Evolutionary conservation across 2,329 filamentous ascomycete genomes (phyloP), one percentile per base, ranked within the genome.

Genomic region (Mollisiaceae sp.): DNA sequence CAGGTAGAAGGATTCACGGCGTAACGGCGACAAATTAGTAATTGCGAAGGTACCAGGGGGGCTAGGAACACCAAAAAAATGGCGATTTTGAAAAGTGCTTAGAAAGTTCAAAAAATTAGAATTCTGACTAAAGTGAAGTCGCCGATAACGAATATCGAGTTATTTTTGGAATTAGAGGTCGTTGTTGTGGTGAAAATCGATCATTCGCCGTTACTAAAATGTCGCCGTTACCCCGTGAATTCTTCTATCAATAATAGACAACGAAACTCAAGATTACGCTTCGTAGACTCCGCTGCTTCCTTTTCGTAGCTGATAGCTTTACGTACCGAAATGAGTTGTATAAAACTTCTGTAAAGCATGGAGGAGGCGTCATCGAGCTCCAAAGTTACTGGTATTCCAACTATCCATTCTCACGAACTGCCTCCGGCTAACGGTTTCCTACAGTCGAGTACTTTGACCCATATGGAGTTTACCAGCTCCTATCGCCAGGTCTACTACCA

Each of bases 361-460:
- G 87, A 89, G 81, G 85, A 88, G 81, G 82, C 85, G 72, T 87
- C 85, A 70, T 89, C 89, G 76, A 89, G 88, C 73, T 91, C 89
- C 72, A 92, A 92, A 83, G 91, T 93, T 75, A 92, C 89, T 77
- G 89, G 90, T 91, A 81, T 62, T 69, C 47, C 58, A n/a, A 36
- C n/a, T 27, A 58, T 20, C 24, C 27, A 27, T 56, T 15, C 22
- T 45, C 36, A 41, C 52, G 15, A 52, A 41, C 39, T 59, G 6
- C 27, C 24, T 35, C 35, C 39, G 62, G 54, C 70, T 72, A 63
- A 71, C 36, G 14, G 43, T 55, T 43, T 27, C 58, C 2, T 22
- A 4, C 54, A 97, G 93, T 97, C 82, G 94, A 98, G 83, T 99
- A 97, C 81, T 93, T 91, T 81, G 95, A 99, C 80, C 94, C 95